Evolutionary conservation across 2,329 filamentous ascomycete species (phyloP).

Genomic region (Fusarium sp.): DNA sequence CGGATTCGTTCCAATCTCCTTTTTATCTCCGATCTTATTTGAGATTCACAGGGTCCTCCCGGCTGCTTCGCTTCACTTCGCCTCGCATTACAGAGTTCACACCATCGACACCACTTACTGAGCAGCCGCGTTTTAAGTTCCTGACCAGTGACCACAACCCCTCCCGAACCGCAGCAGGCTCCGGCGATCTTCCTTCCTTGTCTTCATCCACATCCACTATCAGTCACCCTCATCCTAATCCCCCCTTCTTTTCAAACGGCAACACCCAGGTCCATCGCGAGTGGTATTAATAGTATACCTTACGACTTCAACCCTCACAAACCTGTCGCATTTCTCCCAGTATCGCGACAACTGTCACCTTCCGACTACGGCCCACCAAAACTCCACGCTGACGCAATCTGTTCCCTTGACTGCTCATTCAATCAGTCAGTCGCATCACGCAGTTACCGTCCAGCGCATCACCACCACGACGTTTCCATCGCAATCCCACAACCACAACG

Average conservation of each 20-base stretch:
- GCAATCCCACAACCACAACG: constrained; percentile 5
- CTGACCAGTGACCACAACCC: constrained; percentile 26
- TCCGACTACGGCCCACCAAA: constrained; percentile 40
- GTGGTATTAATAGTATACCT: constrained; percentile 15
- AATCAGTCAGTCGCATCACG: constrained; percentile 35
- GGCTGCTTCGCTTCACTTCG: not conserved
- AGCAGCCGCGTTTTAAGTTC: constrained; percentile 12
- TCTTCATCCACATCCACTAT: constrained; percentile 15
- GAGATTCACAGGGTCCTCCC: constrained; percentile 36
- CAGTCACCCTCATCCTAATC: constrained; percentile 7
- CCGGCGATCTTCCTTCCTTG: constrained; percentile 39
- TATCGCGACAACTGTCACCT: constrained; percentile 41
- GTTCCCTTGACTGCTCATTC: constrained; percentile 32
- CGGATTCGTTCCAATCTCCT: constrained; percentile 6
- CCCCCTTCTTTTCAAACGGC: constrained; percentile 27
- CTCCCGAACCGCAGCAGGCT: constrained; percentile 41
- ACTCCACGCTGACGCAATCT: constrained; percentile 53
- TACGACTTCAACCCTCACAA: constrained; percentile 1
- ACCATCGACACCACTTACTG: not conserved
- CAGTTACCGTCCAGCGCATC: constrained; percentile 21
- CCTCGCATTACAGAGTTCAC: not conserved
- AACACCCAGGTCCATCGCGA: constrained; percentile 14
- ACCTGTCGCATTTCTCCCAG: constrained; percentile 27
- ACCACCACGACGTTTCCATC: constrained; percentile 13
- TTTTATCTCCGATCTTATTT: constrained; percentile 32